A percentile compares a stretch with the other conserved stretches of the same genome.
These are phyloP conservation scores for Daldinia caldariorum DNA, from an alignment of 495 filamentous ascomycete genomes.

Conservation along the genomic window DNA sequence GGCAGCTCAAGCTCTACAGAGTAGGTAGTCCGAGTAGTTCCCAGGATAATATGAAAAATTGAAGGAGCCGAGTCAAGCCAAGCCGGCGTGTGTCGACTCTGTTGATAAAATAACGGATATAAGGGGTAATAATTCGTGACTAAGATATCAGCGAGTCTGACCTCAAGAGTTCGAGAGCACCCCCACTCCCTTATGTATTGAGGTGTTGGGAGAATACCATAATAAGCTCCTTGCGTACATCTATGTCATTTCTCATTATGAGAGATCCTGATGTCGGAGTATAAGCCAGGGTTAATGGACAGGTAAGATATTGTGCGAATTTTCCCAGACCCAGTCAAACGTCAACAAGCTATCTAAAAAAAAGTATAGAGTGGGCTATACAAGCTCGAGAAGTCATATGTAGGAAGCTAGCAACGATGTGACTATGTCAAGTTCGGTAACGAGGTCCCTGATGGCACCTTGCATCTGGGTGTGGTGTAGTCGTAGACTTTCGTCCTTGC, in stretches of 20 bases:
- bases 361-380: constrained; percentile 30
- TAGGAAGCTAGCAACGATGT: constrained; percentile 37
- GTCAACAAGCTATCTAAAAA: constrained; percentile 43
- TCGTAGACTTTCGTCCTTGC: constrained; percentile 25
- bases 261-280: constrained; percentile 29
- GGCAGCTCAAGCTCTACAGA: constrained; percentile 23
- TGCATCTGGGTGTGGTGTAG: constrained; percentile 33
- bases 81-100: constrained; percentile 24
- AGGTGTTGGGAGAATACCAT: constrained; percentile 23
- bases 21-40: constrained; percentile 10
- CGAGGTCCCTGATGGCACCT: constrained; percentile 38
- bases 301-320: constrained; percentile 26
- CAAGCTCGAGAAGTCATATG: constrained; percentile 42
- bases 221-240: constrained; percentile 26
- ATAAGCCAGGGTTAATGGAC: constrained; percentile 16
- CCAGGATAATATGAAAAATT: constrained; percentile 30
- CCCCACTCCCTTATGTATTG: constrained; percentile 43
- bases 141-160: constrained; percentile 19
- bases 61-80: constrained; percentile 21
- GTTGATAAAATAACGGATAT: constrained; percentile 28
- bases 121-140: constrained; percentile 24
- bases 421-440: constrained; percentile 43
- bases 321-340: constrained; percentile 44
- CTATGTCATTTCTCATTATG: constrained; percentile 20
- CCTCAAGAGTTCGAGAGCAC: constrained; percentile 16